Evolutionary conservation across 805 yeast genomes (phyloP), one percentile per base, ranked within the genome.

Genomic region (Blastobotrys mokoenaii): DNA sequence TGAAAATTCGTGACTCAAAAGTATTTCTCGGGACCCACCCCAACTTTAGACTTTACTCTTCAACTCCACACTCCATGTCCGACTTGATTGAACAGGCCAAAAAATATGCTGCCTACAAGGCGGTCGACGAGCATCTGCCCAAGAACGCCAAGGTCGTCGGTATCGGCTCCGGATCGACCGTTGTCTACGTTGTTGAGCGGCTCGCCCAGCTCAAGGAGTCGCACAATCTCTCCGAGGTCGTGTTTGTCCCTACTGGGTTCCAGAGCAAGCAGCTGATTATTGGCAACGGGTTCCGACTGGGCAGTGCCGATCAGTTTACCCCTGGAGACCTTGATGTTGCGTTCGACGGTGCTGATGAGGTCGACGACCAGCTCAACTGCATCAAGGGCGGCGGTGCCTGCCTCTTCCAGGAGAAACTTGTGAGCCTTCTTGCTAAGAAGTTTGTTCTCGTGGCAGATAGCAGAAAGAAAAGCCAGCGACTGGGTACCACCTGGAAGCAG

Each of bases 361-460:
- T 89, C 47, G 98, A 90, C 64, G 61, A 76, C 3, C 61, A 72
- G 16, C 72, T 93, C 56, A 85, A 88, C 61, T 80, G 89, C 57
- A 93, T 93, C 63, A 93, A 93, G 67, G 99, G 99, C 54, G 99
- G 99, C 41, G 99, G 99, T 36, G 99, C 97, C 1, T 93, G 99
- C 65, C 71, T 88, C 51, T 82, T 93, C 68, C 98, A 90, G 68
- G 99, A 93, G 64, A 93, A 93, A 67, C 72, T 93, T 44, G 96
- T 93, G 11, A 96, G 96, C 14, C 74, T 77, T 46, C 78, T 86
- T 50, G 79, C 96, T 2, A 69, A 75, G 47, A 76, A 74, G 56
- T 88, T 90, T 59, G 71, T 93, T 22, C 73, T 90, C 16, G 97
- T 93, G 43, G 98, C 97, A 1, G 98, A 93, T 65, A 82, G 78